Percentiles rank a stretch among this genome's conserved stretches.
phyloP scores from a whole-genome alignment of 495 filamentous ascomycete genomes.

The Daldinia bambusicola region DNA sequence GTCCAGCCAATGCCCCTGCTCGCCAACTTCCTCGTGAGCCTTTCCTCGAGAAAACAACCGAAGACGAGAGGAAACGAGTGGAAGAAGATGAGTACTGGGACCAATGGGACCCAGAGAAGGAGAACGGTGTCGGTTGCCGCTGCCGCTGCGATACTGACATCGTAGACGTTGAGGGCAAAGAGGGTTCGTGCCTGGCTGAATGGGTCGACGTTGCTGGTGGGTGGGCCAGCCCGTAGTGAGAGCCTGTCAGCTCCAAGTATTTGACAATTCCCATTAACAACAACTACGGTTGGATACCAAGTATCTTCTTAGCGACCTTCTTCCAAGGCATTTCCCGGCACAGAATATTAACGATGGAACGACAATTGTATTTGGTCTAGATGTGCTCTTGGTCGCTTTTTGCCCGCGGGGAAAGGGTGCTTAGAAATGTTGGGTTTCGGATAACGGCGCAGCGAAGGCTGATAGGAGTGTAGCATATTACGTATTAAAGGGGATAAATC shows the following conservation, averaged over 20 bases:
- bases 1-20: slow-evolving; percentile 93
- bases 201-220: slow-evolving; percentile 98
- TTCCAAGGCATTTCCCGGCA: slow-evolving; percentile 15
- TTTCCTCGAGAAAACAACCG: slow-evolving; percentile 84
- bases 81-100: slow-evolving; percentile 99
- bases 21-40: slow-evolving; percentile 85
- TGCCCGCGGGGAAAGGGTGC: slow-evolving; percentile 10
- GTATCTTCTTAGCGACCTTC: slow-evolving; percentile 23
- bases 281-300: slow-evolving; percentile 35
- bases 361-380: slow-evolving; percentile 39
- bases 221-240: slow-evolving; percentile 72
- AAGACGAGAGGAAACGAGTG: slow-evolving; percentile 84
- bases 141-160: slow-evolving; percentile 99
- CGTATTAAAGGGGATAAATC: slow-evolving; percentile 23
- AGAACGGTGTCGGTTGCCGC: slow-evolving; percentile 96
- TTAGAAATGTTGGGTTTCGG: slow-evolving; percentile 29
- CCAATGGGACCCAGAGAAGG: slow-evolving; percentile 81
- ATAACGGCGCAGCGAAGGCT: slow-evolving; percentile 20
- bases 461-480: slow-evolving; percentile 28
- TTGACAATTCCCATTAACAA: slow-evolving; percentile 12
- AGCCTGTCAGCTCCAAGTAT: slow-evolving; percentile 1
- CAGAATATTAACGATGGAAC: slow-evolving; percentile 37
- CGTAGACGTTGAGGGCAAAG: slow-evolving; percentile 95
- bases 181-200: slow-evolving; percentile 92
- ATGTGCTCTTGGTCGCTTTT: slow-evolving; percentile 29